Percentiles rank a stretch among this genome's conserved stretches.
These are phyloP conservation scores for Crepidotus variabilis DNA, from an alignment of 768 basidiomycete species.

Conservation along the genomic window DNA sequence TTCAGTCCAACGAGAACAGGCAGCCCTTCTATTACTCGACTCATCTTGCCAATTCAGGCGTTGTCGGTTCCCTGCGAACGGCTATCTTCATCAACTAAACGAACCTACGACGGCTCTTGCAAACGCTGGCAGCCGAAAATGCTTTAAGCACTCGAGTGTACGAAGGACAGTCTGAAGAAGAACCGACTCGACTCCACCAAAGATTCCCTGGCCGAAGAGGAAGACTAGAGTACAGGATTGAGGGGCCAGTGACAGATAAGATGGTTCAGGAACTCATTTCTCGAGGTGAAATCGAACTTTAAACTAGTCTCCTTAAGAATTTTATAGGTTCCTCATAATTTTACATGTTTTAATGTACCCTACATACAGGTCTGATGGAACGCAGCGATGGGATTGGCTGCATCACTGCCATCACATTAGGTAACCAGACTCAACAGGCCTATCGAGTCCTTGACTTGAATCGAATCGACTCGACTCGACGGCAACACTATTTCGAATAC, in stretches of 20 bases:
- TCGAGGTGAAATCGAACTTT: conserved; percentile 2
- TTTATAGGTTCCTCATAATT: neutral
- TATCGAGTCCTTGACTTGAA: neutral
- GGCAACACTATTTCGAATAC: conserved; percentile 7
- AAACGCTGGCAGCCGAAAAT: neutral
- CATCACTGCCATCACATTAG: neutral
- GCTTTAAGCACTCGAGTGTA: conserved; percentile 1
- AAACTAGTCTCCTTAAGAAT: conserved; percentile 1
- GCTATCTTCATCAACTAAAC: conserved; percentile 9
- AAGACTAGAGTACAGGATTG: conserved; percentile 6
- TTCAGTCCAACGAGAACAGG: too few species aligned
- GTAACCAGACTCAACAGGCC: neutral
- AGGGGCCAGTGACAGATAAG: conserved; percentile 3
- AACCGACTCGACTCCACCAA: conserved; percentile 3
- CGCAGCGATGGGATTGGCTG: conserved; percentile 1
- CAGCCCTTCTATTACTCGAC: conserved; percentile 16
- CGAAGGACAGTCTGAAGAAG: conserved; percentile 1
- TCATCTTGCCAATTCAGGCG: conserved; percentile 14
- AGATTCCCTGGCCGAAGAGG: conserved; percentile 3
- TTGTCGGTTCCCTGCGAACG: conserved; percentile 19
- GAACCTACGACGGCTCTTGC: neutral
- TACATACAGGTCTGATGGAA: neutral
- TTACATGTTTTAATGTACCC: neutral
- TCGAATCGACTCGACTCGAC: conserved; percentile 5
- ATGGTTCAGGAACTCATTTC: neutral